phyloP scores from a whole-genome alignment of 1,284 basidiomycete species.

The Melampsora larici-populina region DNA sequence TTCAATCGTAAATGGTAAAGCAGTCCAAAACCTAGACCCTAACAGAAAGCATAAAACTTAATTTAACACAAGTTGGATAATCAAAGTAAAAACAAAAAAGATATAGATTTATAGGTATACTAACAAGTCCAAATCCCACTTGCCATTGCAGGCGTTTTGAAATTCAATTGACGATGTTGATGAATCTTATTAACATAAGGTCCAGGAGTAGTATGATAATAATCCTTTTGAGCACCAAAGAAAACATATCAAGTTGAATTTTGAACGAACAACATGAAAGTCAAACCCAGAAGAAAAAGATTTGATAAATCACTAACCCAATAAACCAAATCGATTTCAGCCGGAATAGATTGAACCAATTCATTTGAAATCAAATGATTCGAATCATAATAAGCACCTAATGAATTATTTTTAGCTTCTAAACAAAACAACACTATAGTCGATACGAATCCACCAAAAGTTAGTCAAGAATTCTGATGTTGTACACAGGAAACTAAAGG shows the following conservation, averaged over 20 bases:
- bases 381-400: conserved; percentile 53
- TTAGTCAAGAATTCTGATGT: no score
- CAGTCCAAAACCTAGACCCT: conserved; percentile 53
- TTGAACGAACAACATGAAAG: no score
- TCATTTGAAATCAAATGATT: conserved; percentile 48
- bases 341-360: conserved; percentile 50
- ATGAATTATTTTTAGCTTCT: conserved; percentile 53
- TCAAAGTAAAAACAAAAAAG: not conserved
- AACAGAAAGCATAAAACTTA: no score
- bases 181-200: conserved; percentile 53
- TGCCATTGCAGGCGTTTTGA: conserved; percentile 53
- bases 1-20: conserved; percentile 55
- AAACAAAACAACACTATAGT: conserved; percentile 55
- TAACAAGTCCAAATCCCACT: conserved; percentile 54
- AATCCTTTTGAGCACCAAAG: conserved; percentile 35
- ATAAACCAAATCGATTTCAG: conserved; percentile 51
- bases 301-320: conserved; percentile 44
- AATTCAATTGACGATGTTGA: conserved; percentile 52
- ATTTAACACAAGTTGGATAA: not conserved
- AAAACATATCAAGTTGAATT: not conserved
- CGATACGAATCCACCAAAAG: no score
- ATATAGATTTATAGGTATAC: no score
- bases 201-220: conserved; percentile 50
- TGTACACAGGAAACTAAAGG: not conserved
- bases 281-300: not conserved